Evolutionary conservation across 371 early-diverging fungal species (phyloP).

Genomic region (Apophysomyces ossiformis): DNA sequence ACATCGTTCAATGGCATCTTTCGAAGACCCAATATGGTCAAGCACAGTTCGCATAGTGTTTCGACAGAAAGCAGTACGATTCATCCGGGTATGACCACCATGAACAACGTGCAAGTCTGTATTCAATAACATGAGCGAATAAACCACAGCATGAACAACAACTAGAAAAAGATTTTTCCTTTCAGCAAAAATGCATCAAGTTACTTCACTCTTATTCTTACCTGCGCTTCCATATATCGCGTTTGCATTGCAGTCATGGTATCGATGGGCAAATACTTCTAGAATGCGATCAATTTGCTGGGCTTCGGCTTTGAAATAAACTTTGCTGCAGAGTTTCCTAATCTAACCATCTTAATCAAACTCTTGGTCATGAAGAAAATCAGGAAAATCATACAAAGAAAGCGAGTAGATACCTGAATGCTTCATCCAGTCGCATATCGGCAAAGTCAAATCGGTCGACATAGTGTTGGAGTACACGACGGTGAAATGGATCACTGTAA

Average conservation of each 20-base stretch:
- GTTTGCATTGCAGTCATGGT: slow-evolving; percentile 73
- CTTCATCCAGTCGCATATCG: slow-evolving; percentile 67
- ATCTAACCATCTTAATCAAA: slow-evolving; percentile 52
- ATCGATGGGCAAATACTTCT: slow-evolving; percentile 74
- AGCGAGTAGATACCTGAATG: slow-evolving; percentile 58
- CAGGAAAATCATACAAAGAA: slow-evolving; percentile 40
- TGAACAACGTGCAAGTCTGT: slow-evolving; percentile 87
- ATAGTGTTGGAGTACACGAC: slow-evolving; percentile 46
- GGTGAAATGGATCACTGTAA: slow-evolving; percentile 47
- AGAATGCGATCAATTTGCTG: slow-evolving; percentile 88
- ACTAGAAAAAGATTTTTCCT: slow-evolving; percentile 29
- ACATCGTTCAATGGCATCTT: background rate
- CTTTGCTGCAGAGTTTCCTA: slow-evolving; percentile 71
- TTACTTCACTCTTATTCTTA: slow-evolving; percentile 12
- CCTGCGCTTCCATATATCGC: slow-evolving; percentile 44
- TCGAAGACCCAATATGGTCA: slow-evolving; percentile 28
- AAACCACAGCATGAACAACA: slow-evolving; percentile 81
- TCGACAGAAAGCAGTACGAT: slow-evolving; percentile 49
- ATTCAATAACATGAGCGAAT: slow-evolving; percentile 86
- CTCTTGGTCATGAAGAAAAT: slow-evolving; percentile 36
- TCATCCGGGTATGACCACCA: slow-evolving; percentile 54
- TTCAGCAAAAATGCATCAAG: background rate
- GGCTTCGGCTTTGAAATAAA: slow-evolving; percentile 87
- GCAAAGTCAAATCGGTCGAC: slow-evolving; percentile 77
- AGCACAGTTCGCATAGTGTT: slow-evolving; percentile 55